Evolutionary conservation across 1,139 yeast species (phyloP), one percentile per base, ranked within the genome.

Genomic region (Kodamaea arcana): DNA sequence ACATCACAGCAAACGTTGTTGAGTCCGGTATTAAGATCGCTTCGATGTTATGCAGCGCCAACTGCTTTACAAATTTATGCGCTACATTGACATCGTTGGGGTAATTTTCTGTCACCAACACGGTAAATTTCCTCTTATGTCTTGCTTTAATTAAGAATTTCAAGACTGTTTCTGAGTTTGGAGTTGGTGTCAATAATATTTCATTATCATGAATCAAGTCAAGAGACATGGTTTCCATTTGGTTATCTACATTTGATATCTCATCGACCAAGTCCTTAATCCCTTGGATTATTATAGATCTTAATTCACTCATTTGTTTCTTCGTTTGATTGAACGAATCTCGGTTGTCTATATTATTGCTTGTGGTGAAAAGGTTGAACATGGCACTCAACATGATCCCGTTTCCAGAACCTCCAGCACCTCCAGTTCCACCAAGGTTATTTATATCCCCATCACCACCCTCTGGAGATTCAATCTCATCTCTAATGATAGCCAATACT

Each of bases 121-220:
- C 98, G 0, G 95, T 83, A 58, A 94, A 92, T 52, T 80, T 83
- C 65, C 97, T 80, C 64, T 90, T 90, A 43, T 83, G 75, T 43
- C 95, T 78, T 4, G 97, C 97, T 51, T 86, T 83, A 40, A 88
- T 69, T 43, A 94, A 65, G 51, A 94, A 92, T 48, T 87, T 86
- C 43, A 87, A 68, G 12, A 94, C 96, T 0, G 98, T 92, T 38
- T 79, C 79, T 1, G 96, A 87, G 31, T 80, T 87, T 3, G 97
- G 97, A 1, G 97, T 90, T 9, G 97, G 97, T 0, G 97, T 87
- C 37, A 94, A 69, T 34, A 94, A 66, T 16, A 90, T 78, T 59
- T 94, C 98, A 54, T 88, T 85, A 50, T 92, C 97, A 58, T 92
- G 97, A 54, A 94, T 87, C 66, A 92, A 74, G 56, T 94, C 98